Base-by-base conservation (phyloP, 1,284 basidiomycete species). In the Coniferiporia sulphurascens region DNA sequence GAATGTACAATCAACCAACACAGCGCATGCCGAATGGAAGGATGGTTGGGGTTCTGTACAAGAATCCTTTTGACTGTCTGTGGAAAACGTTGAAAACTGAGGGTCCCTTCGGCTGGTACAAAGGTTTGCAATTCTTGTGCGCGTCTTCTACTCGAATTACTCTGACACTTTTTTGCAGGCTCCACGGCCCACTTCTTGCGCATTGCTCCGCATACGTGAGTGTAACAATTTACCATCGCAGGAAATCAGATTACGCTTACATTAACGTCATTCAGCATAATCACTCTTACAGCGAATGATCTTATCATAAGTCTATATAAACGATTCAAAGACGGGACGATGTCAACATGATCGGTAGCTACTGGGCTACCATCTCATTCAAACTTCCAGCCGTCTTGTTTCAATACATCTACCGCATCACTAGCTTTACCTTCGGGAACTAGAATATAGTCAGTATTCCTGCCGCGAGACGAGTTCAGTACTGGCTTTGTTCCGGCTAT, bases 1-100 rank as follows among this genome's bases (percentile, higher is more conserved):
- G 96, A 61, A 89, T 98, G 84, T 99, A 98, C 74, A 98, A 98
- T 70, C 95, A 96, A 79, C 91, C 91, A 22, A 94, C 91, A 1
- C 76, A 80, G 63, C 78, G 74, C 45, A 80, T 87, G 55, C 85
- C 89, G 2, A 81, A 91, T 60, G 95, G 95, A 38, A 85, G 79
- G 67, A 74, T 85, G 45, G 79, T 86, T 60, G 94, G 95, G 4
- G 76, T 85, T 2, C 76, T 97, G 10, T 98, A 97, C 76, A 88
- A 82, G 71, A 95, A 91, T 70, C 95, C 95, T 1, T 86, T 98
- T 66, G 95, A 98, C 69, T 98, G 95, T 73, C 78, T 99, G 53
- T 97, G 91, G 90, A 96, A 98, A 77, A 99, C 95, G 0, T 83
- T 93, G 65, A 90, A 89, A 70, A 79, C 89, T 0, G 96, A 99